These are phyloP conservation scores for Calonectria pseudoturangicola DNA, from an alignment of 2,329 filamentous ascomycete species.

Conservation along the genomic window DNA sequence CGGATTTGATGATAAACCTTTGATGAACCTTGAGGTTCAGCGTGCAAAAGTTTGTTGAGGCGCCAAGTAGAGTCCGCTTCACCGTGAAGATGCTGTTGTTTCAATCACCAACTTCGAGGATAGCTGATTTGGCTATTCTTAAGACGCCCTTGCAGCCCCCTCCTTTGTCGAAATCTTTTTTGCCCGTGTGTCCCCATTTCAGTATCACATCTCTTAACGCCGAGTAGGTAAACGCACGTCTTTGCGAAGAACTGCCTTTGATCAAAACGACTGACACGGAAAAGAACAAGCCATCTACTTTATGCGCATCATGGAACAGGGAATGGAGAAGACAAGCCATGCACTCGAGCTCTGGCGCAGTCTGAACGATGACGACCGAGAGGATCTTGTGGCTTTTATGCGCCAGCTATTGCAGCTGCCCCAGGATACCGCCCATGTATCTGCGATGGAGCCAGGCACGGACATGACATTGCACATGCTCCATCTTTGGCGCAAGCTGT, in stretches of 20 bases:
- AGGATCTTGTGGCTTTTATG: not conserved
- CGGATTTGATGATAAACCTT: not conserved
- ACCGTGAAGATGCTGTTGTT: not conserved
- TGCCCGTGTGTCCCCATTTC: not conserved
- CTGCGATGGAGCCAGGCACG: not conserved
- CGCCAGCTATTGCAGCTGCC: not conserved
- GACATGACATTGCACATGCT: not conserved
- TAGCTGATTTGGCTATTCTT: too few relatives aligned
- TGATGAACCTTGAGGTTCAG: not conserved
- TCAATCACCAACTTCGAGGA: not conserved
- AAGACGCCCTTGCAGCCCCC: not conserved
- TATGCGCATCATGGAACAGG: not conserved
- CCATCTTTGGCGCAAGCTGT: not conserved
- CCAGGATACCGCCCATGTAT: not conserved
- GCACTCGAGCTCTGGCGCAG: not conserved
- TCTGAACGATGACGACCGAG: not conserved
- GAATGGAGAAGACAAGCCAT: not conserved
- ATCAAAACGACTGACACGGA: not conserved
- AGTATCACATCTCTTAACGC: not conserved
- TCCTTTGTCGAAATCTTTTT: not conserved
- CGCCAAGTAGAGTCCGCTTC: not conserved
- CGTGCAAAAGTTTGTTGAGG: not conserved
- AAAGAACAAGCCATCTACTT: not conserved
- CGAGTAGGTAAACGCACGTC: not conserved
- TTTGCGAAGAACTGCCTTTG: not conserved